These are phyloP conservation scores for Juncus effusus DNA, from an alignment of 176 grass and related monocot genomes.

Conservation along the genomic window DNA sequence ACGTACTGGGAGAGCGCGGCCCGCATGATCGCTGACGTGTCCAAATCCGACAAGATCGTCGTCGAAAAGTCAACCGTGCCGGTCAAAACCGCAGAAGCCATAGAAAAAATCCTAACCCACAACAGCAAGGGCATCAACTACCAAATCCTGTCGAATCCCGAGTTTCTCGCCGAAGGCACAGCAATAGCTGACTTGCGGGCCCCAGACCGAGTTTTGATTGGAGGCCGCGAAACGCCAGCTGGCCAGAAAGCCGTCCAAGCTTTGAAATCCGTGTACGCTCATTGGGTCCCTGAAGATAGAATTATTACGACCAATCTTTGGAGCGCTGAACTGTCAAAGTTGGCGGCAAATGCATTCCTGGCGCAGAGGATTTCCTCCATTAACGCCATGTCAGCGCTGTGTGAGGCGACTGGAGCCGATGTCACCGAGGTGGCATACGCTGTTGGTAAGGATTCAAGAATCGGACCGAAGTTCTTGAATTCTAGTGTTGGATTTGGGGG, in stretches of 20 bases:
- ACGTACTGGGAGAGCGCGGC: constrained; percentile 98
- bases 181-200: constrained; percentile 74
- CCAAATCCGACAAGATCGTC: constrained; percentile 90
- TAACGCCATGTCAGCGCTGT: constrained; percentile 84
- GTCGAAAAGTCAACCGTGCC: constrained; percentile 94
- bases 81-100: constrained; percentile 86
- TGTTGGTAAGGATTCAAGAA: constrained; percentile 73
- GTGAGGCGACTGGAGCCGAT: constrained; percentile 81
- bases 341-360: constrained; percentile 74
- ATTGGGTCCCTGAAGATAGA: constrained; percentile 87
- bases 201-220: constrained; percentile 79
- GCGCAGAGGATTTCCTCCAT: constrained; percentile 95
- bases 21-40: constrained; percentile 84
- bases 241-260: constrained; percentile 68
- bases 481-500: constrained; percentile 80
- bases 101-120: constrained; percentile 92
- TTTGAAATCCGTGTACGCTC: constrained; percentile 71
- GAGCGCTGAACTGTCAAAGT: constrained; percentile 85
- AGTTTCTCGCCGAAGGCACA: constrained; percentile 84
- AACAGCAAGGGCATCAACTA: constrained; percentile 97
- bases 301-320: constrained; percentile 92
- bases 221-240: constrained; percentile 71
- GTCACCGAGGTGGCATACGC: constrained; percentile 70
- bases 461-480: constrained; percentile 88
- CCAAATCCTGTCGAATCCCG: constrained; percentile 93